Percentiles rank a stretch among this genome's conserved stretches.
These are phyloP conservation scores for Aphanomyces invadans DNA, from an alignment of 352 stramenopile genomes.

Conservation along the genomic window DNA sequence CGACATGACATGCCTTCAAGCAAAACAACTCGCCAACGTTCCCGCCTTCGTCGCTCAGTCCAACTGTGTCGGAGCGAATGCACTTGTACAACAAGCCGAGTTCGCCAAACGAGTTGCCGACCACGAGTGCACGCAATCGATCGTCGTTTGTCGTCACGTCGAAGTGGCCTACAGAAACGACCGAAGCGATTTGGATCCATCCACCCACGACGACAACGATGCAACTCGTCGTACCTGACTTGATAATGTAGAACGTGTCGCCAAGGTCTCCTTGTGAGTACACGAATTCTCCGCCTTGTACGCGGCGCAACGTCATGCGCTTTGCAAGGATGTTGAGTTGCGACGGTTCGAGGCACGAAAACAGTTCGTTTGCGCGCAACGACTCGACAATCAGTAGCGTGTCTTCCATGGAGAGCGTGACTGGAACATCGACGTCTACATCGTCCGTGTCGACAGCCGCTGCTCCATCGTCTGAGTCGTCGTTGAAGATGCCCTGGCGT, in stretches of 20 bases:
- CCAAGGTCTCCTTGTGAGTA: conserved; percentile 68
- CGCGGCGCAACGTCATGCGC: conserved; percentile 68
- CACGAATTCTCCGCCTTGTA: conserved; percentile 63
- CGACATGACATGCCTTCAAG: neutral
- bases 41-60: conserved; percentile 26
- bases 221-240: conserved; percentile 7
- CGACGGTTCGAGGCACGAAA: conserved; percentile 64
- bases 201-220: neutral
- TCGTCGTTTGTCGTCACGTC: conserved; percentile 38
- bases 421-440: neutral
- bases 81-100: conserved; percentile 48
- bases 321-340: conserved; percentile 63
- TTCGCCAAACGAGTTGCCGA: conserved; percentile 44
- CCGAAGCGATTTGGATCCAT: neutral
- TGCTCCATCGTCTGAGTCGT: neutral
- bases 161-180: conserved; percentile 46
- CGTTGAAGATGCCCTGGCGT: conserved; percentile 18
- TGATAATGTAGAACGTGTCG: conserved; percentile 73
- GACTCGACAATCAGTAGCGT: conserved; percentile 45
- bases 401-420: conserved; percentile 28
- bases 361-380: conserved; percentile 64
- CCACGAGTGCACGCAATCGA: conserved; percentile 35
- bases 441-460: neutral
- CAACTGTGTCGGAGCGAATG: conserved; percentile 42
- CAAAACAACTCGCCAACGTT: conserved; percentile 23